Percentiles rank a stretch among this genome's conserved stretches.
phyloP scores from a whole-genome alignment of 2,329 filamentous ascomycete species.

The Talaromyces sp. region DNA sequence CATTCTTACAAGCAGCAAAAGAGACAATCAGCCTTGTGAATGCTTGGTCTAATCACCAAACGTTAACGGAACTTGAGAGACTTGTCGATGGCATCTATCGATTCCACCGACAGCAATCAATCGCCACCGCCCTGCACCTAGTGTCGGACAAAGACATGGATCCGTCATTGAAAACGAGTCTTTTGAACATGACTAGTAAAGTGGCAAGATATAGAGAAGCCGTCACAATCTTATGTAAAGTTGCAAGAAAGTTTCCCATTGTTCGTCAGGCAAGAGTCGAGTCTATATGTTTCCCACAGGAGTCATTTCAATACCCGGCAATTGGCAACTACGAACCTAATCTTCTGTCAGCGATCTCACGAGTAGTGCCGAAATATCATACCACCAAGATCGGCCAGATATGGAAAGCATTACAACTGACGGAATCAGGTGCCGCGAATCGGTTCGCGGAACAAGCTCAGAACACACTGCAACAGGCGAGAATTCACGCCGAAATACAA shows the following conservation, averaged over 20 bases:
- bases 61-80: constrained; percentile 23
- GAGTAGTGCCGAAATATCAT: constrained; percentile 10
- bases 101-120: constrained; percentile 25
- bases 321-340: not conserved
- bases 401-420: not conserved
- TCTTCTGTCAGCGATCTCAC: constrained; percentile 3
- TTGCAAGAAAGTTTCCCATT: constrained; percentile 32
- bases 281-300: constrained; percentile 30
- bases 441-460: not conserved
- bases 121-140: constrained; percentile 21
- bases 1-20: constrained; percentile 25
- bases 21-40: constrained; percentile 27
- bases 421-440: not conserved
- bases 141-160: constrained; percentile 28
- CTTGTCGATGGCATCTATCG: constrained; percentile 33
- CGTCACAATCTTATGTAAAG: constrained; percentile 35
- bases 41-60: constrained; percentile 30
- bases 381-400: not conserved
- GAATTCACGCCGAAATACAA: constrained; percentile 27
- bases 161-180: constrained; percentile 20
- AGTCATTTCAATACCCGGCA: constrained; percentile 26
- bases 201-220: constrained; percentile 41
- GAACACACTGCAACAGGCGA: constrained; percentile 17
- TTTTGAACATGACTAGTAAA: constrained; percentile 38
- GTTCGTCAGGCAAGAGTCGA: constrained; percentile 32